Percentiles rank a stretch among this genome's conserved stretches.
Conservation (phyloP, 768 basidiomycete genomes). For the Xerocomus brunneocitrinus region DNA sequence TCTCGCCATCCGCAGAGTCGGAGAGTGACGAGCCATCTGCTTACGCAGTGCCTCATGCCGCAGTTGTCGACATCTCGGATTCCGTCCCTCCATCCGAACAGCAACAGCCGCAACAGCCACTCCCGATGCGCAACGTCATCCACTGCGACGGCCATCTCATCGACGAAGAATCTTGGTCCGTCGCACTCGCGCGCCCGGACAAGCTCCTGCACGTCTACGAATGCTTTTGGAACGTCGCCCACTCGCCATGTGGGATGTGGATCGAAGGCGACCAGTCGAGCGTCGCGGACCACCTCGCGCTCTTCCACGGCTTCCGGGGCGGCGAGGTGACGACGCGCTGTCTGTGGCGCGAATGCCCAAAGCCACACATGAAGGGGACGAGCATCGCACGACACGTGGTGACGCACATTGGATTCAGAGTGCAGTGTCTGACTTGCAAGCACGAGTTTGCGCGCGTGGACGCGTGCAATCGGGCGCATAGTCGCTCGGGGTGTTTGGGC, state of each 20-base stretch:
- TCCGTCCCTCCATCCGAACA: neutral
- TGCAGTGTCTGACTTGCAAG: constrained; percentile 28
- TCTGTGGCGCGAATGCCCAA: constrained; percentile 28
- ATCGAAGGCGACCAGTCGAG: constrained; percentile 32
- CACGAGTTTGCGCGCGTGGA: constrained; percentile 32
- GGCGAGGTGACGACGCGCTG: constrained; percentile 30
- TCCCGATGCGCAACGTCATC: constrained; percentile 15
- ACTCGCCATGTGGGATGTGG: constrained; percentile 31
- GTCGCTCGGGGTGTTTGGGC: constrained; percentile 28
- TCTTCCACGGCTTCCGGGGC: constrained; percentile 28
- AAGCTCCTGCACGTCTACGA: constrained; percentile 28
- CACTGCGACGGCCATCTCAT: constrained; percentile 25
- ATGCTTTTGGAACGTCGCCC: constrained; percentile 25
- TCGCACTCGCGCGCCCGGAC: constrained; percentile 20
- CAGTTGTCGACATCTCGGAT: constrained; percentile 16
- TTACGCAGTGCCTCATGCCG: constrained; percentile 15
- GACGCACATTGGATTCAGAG: constrained; percentile 29
- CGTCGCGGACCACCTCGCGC: constrained; percentile 31
- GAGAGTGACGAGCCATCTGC: constrained; percentile 17
- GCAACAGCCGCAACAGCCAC: neutral
- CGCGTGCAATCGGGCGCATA: constrained; percentile 32
- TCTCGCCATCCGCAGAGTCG: constrained; percentile 23
- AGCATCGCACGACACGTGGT: constrained; percentile 32
- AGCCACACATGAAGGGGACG: constrained; percentile 29
- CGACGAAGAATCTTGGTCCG: constrained; percentile 28